phyloP scores from a whole-genome alignment of 78 protist genomes.

The Dictyostelium discoideum region DNA sequence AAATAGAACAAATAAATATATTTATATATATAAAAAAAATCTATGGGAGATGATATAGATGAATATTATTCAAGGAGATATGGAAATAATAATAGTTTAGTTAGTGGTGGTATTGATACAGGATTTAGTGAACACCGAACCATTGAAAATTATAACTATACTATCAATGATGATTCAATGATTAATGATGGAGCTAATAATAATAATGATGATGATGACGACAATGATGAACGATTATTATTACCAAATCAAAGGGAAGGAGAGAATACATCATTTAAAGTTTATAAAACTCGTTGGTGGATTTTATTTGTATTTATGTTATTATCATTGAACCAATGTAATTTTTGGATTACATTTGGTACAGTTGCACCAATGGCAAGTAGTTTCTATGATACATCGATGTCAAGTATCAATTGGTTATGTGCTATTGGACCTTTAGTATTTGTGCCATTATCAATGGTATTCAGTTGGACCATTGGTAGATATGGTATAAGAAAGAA shows the following conservation, averaged over 20 bases:
- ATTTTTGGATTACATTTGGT: slow-evolving; percentile 66
- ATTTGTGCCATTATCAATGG: slow-evolving; percentile 15
- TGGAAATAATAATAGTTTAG: slow-evolving; percentile 13
- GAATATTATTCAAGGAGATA: background rate
- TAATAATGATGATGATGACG: background rate
- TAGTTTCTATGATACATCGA: background rate
- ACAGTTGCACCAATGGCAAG: slow-evolving; percentile 50
- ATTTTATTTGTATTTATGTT: slow-evolving; percentile 44
- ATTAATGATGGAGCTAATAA: background rate
- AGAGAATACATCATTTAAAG: slow-evolving; percentile 28
- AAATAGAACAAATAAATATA: background rate
- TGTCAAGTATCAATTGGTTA: slow-evolving; percentile 16
- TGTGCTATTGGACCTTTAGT: slow-evolving; percentile 28
- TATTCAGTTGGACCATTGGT: slow-evolving; percentile 55
- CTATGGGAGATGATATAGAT: slow-evolving; percentile 19
- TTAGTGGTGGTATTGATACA: background rate
- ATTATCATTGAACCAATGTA: slow-evolving; percentile 64
- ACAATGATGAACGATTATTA: slow-evolving; percentile 1
- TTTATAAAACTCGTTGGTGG: slow-evolving; percentile 46
- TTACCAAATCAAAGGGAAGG: background rate
- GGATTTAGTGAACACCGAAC: background rate
- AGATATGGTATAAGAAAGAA: slow-evolving; percentile 55
- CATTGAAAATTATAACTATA: background rate
- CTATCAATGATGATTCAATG: background rate
- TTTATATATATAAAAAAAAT: background rate